Conservation (phyloP, 1,284 basidiomycete species). For the Boletus hoseneyae region DNA sequence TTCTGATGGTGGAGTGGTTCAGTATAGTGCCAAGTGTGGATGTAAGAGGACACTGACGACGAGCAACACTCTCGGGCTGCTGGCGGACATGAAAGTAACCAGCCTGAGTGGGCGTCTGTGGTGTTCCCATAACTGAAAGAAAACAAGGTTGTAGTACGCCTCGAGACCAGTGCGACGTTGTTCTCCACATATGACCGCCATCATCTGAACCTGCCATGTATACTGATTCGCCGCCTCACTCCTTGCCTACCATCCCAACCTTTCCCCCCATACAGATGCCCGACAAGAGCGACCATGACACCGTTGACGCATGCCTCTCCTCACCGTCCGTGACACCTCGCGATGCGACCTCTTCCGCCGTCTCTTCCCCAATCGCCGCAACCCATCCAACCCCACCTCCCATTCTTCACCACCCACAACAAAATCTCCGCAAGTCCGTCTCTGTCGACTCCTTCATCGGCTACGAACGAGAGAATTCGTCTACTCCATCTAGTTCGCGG, state of each 20-base stretch:
- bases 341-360: slow-evolving; percentile 34
- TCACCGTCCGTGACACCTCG: slow-evolving; percentile 31
- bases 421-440: slow-evolving; percentile 60
- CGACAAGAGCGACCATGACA: slow-evolving; percentile 23
- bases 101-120: slow-evolving; percentile 18
- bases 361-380: slow-evolving; percentile 25
- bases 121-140: slow-evolving; percentile 25
- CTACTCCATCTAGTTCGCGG: slow-evolving; percentile 34
- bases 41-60: slow-evolving; percentile 42
- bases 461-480: slow-evolving; percentile 38
- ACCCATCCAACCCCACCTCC: slow-evolving; percentile 10
- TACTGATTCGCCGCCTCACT: slow-evolving; percentile 20
- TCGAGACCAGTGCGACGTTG: no score
- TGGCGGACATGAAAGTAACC: slow-evolving; percentile 31
- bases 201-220: slow-evolving; percentile 24
- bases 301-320: slow-evolving; percentile 11
- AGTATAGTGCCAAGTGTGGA: slow-evolving; percentile 7
- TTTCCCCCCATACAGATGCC: slow-evolving; percentile 47
- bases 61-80: slow-evolving; percentile 48
- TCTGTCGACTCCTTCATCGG: slow-evolving; percentile 72
- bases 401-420: slow-evolving; percentile 23
- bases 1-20: slow-evolving; percentile 44
- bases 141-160: background rate
- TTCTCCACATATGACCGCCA: slow-evolving; percentile 18
- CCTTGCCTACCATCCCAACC: slow-evolving; percentile 42